Evolutionary conservation across 371 early-diverging fungal genomes (phyloP).

Genomic region (Massospora cicadina): DNA sequence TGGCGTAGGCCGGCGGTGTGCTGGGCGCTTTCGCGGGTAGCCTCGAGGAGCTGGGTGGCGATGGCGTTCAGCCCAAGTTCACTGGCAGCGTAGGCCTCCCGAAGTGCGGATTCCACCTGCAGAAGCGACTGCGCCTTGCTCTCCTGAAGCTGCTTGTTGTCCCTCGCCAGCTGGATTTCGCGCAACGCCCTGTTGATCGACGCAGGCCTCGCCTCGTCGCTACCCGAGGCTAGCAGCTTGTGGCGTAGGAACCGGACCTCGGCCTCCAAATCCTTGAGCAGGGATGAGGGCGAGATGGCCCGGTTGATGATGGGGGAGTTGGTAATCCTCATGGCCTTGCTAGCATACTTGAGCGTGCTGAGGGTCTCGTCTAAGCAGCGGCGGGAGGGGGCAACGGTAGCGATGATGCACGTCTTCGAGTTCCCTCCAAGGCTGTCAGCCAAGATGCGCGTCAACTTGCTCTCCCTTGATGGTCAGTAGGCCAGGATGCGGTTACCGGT

Average conservation of each 20-base stretch:
- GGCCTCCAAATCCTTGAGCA: neutral
- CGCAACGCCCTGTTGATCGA: neutral
- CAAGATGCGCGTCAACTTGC: conserved; percentile 87
- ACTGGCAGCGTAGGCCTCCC: neutral
- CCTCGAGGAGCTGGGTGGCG: neutral
- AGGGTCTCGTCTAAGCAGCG: conserved; percentile 70
- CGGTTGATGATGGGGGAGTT: conserved; percentile 78
- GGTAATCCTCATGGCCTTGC: conserved; percentile 80
- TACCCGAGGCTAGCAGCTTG: neutral
- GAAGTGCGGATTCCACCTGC: neutral
- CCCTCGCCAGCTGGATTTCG: neutral
- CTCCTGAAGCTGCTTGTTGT: neutral
- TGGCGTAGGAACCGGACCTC: neutral
- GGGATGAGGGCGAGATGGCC: neutral
- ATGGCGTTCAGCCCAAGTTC: neutral
- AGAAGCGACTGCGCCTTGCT: neutral
- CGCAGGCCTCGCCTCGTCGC: neutral
- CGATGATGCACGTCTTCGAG: conserved; percentile 89
- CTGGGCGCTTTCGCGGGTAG: neutral
- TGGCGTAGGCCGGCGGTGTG: neutral
- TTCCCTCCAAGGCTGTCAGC: conserved; percentile 88
- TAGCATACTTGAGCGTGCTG: conserved; percentile 89
- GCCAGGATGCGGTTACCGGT: conserved; percentile 27
- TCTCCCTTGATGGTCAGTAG: conserved; percentile 35
- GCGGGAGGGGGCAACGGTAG: conserved; percentile 69